Base-by-base conservation (phyloP, 2,329 filamentous ascomycete genomes). In the Xylaria arbuscula region DNA sequence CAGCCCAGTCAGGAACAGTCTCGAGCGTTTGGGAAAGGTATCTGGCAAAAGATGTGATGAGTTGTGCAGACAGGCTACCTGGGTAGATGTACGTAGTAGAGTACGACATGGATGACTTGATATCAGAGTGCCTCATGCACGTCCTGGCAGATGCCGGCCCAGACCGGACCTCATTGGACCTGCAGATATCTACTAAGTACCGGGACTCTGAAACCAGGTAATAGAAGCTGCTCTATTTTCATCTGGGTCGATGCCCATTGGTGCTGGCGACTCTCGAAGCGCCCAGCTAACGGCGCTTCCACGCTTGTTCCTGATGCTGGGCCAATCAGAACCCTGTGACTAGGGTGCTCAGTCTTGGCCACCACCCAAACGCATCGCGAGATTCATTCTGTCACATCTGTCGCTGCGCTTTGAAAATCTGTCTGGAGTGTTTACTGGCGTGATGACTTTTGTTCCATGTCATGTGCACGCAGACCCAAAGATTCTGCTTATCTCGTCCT, bases 381-480 rank as follows among this genome's bases (percentile, higher is more conserved):
- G 54, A 55, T 42, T 59, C 63, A 59, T 57, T 70, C 67, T 48
- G 72, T 76, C 74, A 76, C 74, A 75, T 73, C 70, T 73, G 64
- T 72, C 70, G 72, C 73, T 70, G 66, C 50, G 32, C 47, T 8
- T 50, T 36, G 11, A 36, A 34, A 42, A 57, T 24, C 47, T 54
- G 38, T 54, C 59, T 10, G 13, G 28, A 22, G 15, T 51, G 40
- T 47, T 56, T 5, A 68, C 36, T 65, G 66, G 66, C 58, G 66
- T 69, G 67, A 67, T 57, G 67, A 67, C 50, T 62, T 59, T 55
- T 59, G n/a, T 56, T 22, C 54, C 64, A 45, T 68, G 47, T 54
- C n/a, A 22, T 34, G 5, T 53, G 34, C 11, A 17, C n/a, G 57
- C 55, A 48, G 47, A 62, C 59, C 57, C 28, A 17, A 56, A 28